Evolutionary conservation across 1,139 yeast species (phyloP), one percentile per base, ranked within the genome.

Genomic region (Yamadazyma atmosphaerica): DNA sequence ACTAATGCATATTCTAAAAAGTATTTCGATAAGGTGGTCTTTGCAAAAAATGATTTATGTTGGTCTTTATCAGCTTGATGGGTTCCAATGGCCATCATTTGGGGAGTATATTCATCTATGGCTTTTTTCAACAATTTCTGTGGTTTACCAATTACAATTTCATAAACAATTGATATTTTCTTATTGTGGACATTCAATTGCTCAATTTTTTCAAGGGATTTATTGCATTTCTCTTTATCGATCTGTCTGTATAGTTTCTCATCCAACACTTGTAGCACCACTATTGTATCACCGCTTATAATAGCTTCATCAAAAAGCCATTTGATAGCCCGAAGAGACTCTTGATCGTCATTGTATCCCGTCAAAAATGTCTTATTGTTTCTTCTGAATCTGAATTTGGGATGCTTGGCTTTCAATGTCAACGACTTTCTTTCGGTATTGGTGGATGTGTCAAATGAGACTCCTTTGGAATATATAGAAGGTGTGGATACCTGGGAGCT

Each of bases 241-340:
- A 67, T 63, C 2, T 38, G 36, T 28, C 47, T 48, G 43, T 55
- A 49, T 6, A 43, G 40, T 37, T 71, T 71, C 31, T 68, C 71
- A 39, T 81, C 82, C 30, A 83, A 58, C 1, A 80, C 88, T 42
- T 81, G 75, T 15, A 83, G 55, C 29, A 83, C 74, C 3, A 83
- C 72, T 11, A 83, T 61, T 16, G 84, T 82, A 54, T 83, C 89
- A 10, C 86, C 86, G 50, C 81, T 76, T 25, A 73, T 71, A 10
- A 77, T 68, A 65, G 83, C 68, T 49, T 83, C 83, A 40, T 79
- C 83, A 41, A 83, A 65, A 8, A 83, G 63, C 89, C 89, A 83
- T 43, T 72, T 78, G 19, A 83, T 63, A 2, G 88, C 87, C 35
- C 70, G 68, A 19, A 77, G 60, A 8, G 85, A 77, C 50, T 79